Evolutionary conservation across 2,329 filamentous ascomycete genomes (phyloP), one percentile per base, ranked within the genome.

Genomic region (Aquanectria penicillioides): DNA sequence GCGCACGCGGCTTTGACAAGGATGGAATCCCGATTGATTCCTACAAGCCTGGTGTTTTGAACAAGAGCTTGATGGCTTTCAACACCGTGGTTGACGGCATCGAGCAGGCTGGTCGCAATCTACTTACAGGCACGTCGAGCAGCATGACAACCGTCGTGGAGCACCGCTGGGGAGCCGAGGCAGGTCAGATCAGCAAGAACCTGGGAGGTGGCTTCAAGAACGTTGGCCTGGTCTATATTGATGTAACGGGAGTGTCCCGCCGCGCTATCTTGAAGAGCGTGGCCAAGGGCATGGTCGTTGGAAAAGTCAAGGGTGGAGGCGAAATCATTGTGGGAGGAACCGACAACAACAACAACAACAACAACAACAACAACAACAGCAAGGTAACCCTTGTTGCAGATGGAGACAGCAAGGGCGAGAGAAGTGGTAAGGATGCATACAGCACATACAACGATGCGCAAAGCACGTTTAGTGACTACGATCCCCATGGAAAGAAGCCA

Each of bases 21-120:
- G 86, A 94, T 60, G 92, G 92, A 29, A 87, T 88, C 48, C 82
- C 83, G 4, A 72, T 86, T 6, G 80, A 83, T 2, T 76, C 74
- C 15, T 96, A 95, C 78, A 97, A 97, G 77, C 94, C 95, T 0
- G 94, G 95, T 5, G 79, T 99, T 25, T 79, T 99, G 65, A 99
- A 99, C 80, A 97, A 97, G 83, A 93, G 89, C 62, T 81, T 99
- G 80, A 98, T 99, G 81, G 95, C 95, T 0, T 98, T 98, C 75
- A 93, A 91, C 33, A 99, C 95, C 0, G 87, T 99, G 38, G 92
- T 93, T 20, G 95, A 99, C 70, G 95, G 95, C 31, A 91, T 98
- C 57, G 94, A 97, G 66, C 90, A 97, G 67, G 91, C 92, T 2
- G 91, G 93, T 1, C 89, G 90, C 50, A 91, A 87, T 62, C 80